Percentiles rank a stretch among this genome's conserved stretches.
These are phyloP conservation scores for Stephania japonica DNA, from an alignment of 164 flowering plant genomes.

Conservation along the genomic window DNA sequence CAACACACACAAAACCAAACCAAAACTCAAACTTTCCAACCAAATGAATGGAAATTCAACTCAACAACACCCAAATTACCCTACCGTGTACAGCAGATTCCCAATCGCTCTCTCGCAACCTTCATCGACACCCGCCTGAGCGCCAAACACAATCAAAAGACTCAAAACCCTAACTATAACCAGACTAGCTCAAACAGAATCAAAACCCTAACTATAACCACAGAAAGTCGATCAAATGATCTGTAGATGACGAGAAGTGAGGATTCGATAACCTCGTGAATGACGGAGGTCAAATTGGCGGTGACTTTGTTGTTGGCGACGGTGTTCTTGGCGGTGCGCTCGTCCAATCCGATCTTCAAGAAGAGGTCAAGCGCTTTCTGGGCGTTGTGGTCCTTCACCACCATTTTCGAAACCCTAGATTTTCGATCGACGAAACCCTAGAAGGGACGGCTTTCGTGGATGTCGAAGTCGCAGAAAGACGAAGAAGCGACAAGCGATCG, in stretches of 20 bases:
- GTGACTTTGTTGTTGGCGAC: conserved; percentile 81
- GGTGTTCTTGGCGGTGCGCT: conserved; percentile 66
- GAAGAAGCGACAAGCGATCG: neutral
- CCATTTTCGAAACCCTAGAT: conserved; percentile 22
- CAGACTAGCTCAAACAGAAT: neutral
- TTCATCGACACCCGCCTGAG: conserved; percentile 61
- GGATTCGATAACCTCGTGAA: conserved; percentile 52
- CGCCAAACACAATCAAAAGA: neutral
- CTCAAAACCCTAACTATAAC: neutral
- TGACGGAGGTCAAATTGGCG: conserved; percentile 56
- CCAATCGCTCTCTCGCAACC: conserved; percentile 72
- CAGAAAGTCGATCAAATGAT: neutral
- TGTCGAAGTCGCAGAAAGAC: neutral
- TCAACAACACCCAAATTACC: neutral
- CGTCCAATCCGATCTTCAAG: conserved; percentile 69
- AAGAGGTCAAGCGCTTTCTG: conserved; percentile 45
- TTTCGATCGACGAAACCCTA: neutral
- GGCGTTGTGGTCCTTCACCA: conserved; percentile 30
- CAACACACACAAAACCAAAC: conserved; percentile 7
- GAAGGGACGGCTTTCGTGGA: neutral
- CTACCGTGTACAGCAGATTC: conserved; percentile 72
- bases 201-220: neutral
- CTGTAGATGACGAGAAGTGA: neutral
- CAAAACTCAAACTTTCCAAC: neutral
- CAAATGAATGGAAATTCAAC: neutral